phyloP scores from a whole-genome alignment of 2,329 filamentous ascomycete species.

The Alternaria sp. region DNA sequence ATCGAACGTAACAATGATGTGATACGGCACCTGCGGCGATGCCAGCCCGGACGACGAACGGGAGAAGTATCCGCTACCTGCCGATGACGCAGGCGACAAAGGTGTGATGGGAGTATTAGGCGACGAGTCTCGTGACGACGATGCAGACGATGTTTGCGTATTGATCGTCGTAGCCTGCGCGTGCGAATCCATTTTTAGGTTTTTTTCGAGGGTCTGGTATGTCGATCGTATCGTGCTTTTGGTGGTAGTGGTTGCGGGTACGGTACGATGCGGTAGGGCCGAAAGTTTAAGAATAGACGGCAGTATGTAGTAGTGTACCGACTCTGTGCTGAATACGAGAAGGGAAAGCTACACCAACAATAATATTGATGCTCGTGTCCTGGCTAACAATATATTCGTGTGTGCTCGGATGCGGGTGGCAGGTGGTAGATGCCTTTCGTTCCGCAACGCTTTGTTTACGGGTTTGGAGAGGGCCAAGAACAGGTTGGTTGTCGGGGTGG shows the following conservation, averaged over 20 bases:
- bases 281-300: neutral
- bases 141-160: neutral
- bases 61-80: slow-evolving; percentile 3
- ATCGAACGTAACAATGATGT: slow-evolving; percentile 37
- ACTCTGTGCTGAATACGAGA: neutral
- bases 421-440: neutral
- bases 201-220: neutral
- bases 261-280: neutral
- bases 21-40: slow-evolving; percentile 29
- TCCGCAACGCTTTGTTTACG: neutral
- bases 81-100: slow-evolving; percentile 9
- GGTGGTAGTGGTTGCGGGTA: neutral
- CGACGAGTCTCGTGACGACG: slow-evolving; percentile 3
- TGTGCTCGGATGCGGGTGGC: neutral
- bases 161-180: neutral
- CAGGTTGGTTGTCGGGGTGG: neutral
- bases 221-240: neutral
- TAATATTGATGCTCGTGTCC: neutral
- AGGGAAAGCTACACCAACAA: neutral
- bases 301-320: neutral
- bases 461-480: neutral
- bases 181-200: slow-evolving; percentile 3
- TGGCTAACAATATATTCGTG: neutral
- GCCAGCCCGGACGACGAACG: slow-evolving; percentile 12
- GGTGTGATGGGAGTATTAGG: slow-evolving; percentile 6